Evolutionary conservation across 1,284 basidiomycete genomes (phyloP).

Genomic region (Fomitopsis schrenkii): DNA sequence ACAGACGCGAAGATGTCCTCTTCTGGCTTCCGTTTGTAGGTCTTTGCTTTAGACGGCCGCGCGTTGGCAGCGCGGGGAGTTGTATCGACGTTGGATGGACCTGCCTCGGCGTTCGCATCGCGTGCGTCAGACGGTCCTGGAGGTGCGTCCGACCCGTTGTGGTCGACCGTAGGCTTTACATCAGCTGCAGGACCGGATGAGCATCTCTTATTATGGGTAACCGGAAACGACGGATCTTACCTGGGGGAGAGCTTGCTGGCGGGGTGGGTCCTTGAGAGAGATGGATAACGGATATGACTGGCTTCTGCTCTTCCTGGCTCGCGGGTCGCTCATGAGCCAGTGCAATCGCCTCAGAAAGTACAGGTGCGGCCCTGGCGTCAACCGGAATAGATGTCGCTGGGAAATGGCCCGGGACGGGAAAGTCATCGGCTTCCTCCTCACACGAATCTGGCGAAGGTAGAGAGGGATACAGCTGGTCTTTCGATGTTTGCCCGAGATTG

Average conservation of each 20-base stretch:
- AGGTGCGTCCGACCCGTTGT: too few relatives aligned
- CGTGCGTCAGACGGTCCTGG: not conserved
- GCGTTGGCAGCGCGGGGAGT: not conserved
- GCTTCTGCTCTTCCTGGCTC: not conserved
- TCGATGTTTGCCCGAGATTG: not conserved
- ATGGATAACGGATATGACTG: not conserved
- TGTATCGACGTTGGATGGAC: not conserved
- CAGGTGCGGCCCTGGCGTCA: not conserved
- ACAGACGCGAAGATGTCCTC: slow-evolving; percentile 4
- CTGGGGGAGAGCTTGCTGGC: not conserved
- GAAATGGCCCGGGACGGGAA: not conserved
- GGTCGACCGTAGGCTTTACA: not conserved
- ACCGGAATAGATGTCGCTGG: not conserved
- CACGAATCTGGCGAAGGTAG: not conserved
- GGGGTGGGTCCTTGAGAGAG: slow-evolving; percentile 3
- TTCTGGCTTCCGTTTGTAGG: not conserved
- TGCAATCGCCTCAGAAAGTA: not conserved
- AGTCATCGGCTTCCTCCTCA: not conserved
- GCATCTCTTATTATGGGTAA: not conserved
- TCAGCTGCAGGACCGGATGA: not conserved
- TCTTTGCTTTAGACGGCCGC: not conserved
- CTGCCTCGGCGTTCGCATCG: not conserved
- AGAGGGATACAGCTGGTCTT: not conserved
- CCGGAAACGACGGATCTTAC: not conserved
- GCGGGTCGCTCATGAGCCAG: not conserved